These are phyloP conservation scores for Malus hybrid DNA, from an alignment of 331 rosid species.

Conservation along the genomic window DNA sequence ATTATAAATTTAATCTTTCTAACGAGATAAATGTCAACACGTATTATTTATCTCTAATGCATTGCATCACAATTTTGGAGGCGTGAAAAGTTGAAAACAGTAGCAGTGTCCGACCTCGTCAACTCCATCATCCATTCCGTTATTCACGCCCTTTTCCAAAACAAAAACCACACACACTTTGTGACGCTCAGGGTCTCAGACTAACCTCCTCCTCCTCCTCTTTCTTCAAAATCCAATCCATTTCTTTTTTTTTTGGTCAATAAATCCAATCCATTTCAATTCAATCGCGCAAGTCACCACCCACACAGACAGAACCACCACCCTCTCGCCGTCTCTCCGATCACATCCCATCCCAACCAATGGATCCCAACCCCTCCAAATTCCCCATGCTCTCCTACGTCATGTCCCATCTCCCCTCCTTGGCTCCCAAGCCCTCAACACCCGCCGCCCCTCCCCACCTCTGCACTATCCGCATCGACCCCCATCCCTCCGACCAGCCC, in stretches of 20 bases:
- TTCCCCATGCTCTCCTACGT: slow-evolving; percentile 78
- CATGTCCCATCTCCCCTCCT: slow-evolving; percentile 56
- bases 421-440: slow-evolving; percentile 8
- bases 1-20: no score
- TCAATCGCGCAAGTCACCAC: no score
- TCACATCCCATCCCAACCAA: slow-evolving; percentile 7
- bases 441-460: slow-evolving; percentile 3
- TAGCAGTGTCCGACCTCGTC: neutral
- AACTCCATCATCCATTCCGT: neutral
- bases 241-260: no score
- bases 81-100: no score
- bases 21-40: no score
- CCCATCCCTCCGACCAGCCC: slow-evolving; percentile 9
- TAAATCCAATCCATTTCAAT: no score
- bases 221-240: no score
- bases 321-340: neutral
- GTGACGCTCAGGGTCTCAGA: no score
- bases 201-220: no score
- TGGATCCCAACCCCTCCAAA: slow-evolving; percentile 77
- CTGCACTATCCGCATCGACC: slow-evolving; percentile 39
- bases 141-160: neutral
- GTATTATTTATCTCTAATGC: no score
- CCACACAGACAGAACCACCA: no score
- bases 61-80: no score
- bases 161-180: neutral